phyloP scores from a whole-genome alignment of 345 rosid species.

The Camelina laxa region DNA sequence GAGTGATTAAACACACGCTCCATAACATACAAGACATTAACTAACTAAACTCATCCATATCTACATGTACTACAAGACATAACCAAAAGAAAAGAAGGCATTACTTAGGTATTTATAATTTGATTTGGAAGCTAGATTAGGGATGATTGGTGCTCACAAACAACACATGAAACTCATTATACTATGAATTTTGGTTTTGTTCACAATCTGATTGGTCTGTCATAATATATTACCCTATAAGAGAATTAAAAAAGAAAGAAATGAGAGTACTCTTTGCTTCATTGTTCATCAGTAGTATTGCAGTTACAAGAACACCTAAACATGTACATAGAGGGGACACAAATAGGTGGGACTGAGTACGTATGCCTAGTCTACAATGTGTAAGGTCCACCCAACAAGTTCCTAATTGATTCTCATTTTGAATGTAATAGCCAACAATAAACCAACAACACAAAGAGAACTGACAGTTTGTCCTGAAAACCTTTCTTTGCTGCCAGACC shows the following conservation, averaged over 20 bases:
- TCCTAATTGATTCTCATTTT: slow-evolving; percentile 37
- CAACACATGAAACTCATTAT: neutral
- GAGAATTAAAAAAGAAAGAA: neutral
- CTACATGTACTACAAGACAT: neutral
- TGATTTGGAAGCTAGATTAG: neutral
- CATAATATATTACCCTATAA: neutral
- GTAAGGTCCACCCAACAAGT: slow-evolving; percentile 36
- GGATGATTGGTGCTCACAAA: slow-evolving; percentile 1
- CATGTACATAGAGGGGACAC: slow-evolving; percentile 11
- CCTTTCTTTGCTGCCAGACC: slow-evolving; percentile 22
- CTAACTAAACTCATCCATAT: neutral
- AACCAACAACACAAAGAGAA: slow-evolving; percentile 5
- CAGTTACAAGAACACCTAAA: slow-evolving; percentile 22
- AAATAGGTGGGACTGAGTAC: slow-evolving; percentile 33
- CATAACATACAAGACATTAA: slow-evolving; percentile 4
- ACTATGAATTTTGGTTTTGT: neutral
- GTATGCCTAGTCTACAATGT: slow-evolving; percentile 19
- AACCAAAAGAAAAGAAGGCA: no score
- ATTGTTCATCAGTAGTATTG: slow-evolving; percentile 18
- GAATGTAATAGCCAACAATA: slow-evolving; percentile 31
- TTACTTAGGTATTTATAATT: neutral
- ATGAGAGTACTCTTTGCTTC: neutral
- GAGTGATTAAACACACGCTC: neutral
- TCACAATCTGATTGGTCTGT: neutral
- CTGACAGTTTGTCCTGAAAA: slow-evolving; percentile 27